Percentiles rank a stretch among this genome's conserved stretches.
phyloP scores from a whole-genome alignment of 2,329 filamentous ascomycete genomes.

The Penicillium rolfsii region DNA sequence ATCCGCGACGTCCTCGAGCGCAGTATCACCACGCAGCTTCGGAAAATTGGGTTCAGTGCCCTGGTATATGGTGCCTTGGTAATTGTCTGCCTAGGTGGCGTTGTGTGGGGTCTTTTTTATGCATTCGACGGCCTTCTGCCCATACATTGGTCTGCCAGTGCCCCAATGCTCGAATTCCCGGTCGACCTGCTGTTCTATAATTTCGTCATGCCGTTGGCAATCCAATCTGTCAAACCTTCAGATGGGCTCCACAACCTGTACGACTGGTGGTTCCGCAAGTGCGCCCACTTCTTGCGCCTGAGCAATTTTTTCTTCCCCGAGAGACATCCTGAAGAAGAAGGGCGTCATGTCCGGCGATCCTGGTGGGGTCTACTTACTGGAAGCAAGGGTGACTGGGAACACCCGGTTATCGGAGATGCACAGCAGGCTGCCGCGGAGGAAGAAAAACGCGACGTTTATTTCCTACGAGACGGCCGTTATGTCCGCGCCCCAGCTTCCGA shows the following conservation, averaged over 20 bases:
- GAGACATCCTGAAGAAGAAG: slow-evolving; percentile 79
- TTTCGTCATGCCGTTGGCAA: slow-evolving; percentile 85
- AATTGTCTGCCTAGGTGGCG: slow-evolving; percentile 88
- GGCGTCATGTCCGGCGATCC: slow-evolving; percentile 62
- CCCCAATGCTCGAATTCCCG: slow-evolving; percentile 91
- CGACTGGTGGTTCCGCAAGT: slow-evolving; percentile 92
- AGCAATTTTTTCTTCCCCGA: slow-evolving; percentile 94
- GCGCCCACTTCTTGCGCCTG: slow-evolving; percentile 76
- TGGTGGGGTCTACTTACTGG: slow-evolving; percentile 54
- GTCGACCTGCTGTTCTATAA: slow-evolving; percentile 96
- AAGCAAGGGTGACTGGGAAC: slow-evolving; percentile 43
- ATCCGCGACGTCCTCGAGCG: slow-evolving; percentile 95
- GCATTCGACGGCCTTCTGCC: slow-evolving; percentile 74
- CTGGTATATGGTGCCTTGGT: slow-evolving; percentile 94
- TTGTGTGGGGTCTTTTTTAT: slow-evolving; percentile 86
- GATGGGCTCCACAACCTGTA: slow-evolving; percentile 84
- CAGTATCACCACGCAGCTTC: slow-evolving; percentile 85
- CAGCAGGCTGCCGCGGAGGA: slow-evolving; percentile 42
- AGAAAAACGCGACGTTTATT: slow-evolving; percentile 49
- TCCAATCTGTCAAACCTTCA: slow-evolving; percentile 82
- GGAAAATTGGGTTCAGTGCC: slow-evolving; percentile 95
- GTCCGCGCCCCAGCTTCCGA: slow-evolving; percentile 94
- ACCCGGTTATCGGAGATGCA: slow-evolving; percentile 40
- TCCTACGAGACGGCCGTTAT: slow-evolving; percentile 75
- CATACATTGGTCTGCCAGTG: slow-evolving; percentile 89